Conservation (phyloP, 257 asterid genomes). For the Cinchona pubescens region DNA sequence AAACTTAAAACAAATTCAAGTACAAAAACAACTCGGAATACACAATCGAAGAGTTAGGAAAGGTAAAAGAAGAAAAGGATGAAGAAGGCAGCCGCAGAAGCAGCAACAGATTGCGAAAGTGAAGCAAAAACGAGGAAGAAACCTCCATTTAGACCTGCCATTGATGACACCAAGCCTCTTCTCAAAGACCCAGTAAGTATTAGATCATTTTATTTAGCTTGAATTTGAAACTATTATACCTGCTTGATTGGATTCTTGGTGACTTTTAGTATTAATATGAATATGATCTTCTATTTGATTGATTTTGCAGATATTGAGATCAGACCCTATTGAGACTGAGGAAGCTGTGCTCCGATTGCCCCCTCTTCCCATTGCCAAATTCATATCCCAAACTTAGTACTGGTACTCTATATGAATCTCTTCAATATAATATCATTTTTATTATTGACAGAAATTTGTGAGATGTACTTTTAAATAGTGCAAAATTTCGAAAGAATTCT, state of each 20-base stretch:
- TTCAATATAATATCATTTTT: too few relatives aligned
- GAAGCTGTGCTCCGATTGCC: slow-evolving; percentile 86
- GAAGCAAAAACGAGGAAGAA: slow-evolving; percentile 31
- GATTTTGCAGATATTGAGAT: slow-evolving; percentile 53
- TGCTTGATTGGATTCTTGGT: not conserved
- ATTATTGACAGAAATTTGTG: too few relatives aligned
- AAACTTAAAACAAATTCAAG: too few relatives aligned
- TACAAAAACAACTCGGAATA: too few relatives aligned
- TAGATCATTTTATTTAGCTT: not conserved
- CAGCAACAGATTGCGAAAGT: slow-evolving; percentile 25
- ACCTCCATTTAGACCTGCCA: slow-evolving; percentile 63
- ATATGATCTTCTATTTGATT: not conserved
- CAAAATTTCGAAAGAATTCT: too few relatives aligned
- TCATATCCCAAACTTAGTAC: not conserved
- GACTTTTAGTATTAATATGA: not conserved
- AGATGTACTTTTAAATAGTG: too few relatives aligned
- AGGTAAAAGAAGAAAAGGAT: slow-evolving; percentile 6
- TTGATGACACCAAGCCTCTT: slow-evolving; percentile 75
- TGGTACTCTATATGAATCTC: too few relatives aligned
- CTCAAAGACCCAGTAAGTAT: slow-evolving; percentile 69
- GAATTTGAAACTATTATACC: too few relatives aligned
- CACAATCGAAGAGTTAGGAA: too few relatives aligned
- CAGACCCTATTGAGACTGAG: slow-evolving; percentile 89
- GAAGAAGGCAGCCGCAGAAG: slow-evolving; percentile 25
- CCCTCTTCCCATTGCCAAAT: slow-evolving; percentile 49